Percentiles rank a stretch among this genome's conserved stretches.
These are phyloP conservation scores for Gaeumannomyces sp. DNA, from an alignment of 2,329 filamentous ascomycete species.

Conservation along the genomic window DNA sequence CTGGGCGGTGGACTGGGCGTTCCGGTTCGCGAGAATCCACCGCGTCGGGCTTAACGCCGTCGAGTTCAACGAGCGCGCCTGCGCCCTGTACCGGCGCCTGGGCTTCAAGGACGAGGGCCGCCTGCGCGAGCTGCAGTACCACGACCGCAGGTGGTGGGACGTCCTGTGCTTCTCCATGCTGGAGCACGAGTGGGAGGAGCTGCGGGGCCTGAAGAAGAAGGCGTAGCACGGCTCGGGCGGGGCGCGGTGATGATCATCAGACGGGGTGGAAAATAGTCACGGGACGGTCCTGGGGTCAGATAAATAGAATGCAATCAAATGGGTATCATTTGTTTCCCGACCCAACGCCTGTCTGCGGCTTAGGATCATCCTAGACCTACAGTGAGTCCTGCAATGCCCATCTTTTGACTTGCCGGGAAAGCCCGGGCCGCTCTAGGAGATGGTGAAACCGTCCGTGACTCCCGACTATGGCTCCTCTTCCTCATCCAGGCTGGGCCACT, in stretches of 20 bases:
- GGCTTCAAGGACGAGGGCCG: conserved; percentile 39
- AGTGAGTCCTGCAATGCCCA: no score
- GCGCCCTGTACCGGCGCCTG: conserved; percentile 35
- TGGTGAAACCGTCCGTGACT: no score
- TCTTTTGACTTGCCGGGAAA: no score
- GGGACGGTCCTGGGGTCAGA: no score
- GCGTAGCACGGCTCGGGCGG: no score
- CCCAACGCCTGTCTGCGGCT: background rate
- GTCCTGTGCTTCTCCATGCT: conserved; percentile 29
- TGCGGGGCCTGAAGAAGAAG: background rate
- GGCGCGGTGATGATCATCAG: no score
- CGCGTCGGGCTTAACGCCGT: conserved; percentile 33
- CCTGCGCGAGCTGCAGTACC: conserved; percentile 34
- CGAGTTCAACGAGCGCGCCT: conserved; percentile 35
- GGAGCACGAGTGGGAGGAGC: conserved; percentile 29
- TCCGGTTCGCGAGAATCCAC: conserved; percentile 37
- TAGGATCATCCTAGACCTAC: no score
- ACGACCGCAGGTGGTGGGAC: conserved; percentile 35
- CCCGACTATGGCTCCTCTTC: conserved; percentile 34
- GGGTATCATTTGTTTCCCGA: background rate
- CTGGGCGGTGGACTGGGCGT: conserved; percentile 42
- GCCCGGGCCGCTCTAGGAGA: no score
- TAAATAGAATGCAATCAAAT: background rate
- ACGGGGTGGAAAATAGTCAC: background rate
- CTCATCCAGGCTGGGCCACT: conserved; percentile 28